Base-by-base conservation (phyloP, 257 asterid species). In the Fraxinus cuspidata region DNA sequence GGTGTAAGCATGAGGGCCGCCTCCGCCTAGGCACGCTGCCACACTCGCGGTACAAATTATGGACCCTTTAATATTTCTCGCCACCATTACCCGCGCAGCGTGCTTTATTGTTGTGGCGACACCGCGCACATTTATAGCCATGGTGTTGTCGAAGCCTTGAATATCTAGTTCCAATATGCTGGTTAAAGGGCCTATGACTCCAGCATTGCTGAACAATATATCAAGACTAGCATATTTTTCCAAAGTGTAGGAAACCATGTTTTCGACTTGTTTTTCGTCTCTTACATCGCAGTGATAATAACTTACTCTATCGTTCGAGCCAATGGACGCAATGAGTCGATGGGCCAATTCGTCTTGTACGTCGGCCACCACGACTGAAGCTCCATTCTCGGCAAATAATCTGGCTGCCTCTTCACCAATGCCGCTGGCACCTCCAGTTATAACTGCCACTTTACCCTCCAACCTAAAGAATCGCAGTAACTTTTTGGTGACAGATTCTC, bases 371-470 rank as follows among this genome's bases (percentile, higher is more conserved):
- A 89, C 90, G 1, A 91, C 91, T 18, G 78, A 72, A 28, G 94
- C 92, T 29, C 97, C 97, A 2, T 91, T 83, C 76, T 88, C 86
- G 0, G 60, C 74, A 70, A 91, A 91, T 34, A 89, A 64, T 67
- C 91, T 63, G 0, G 84, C 89, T 0, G 93, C 65, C 2, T 88
- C 90, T 74, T 82, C 93, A 8, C 96, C 96, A 5, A 91, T 89
- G 83, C 96, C 96, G 81, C 96, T 91, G 40, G 96, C 94, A 34
- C 85, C 96, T 56, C 94, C 96, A 12, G 96, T 91, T 81, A 91
- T 84, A 27, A 91, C 69, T 5, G 96, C 96, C 4, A 91, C 92
- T 72, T 91, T 91, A 1, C 94, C 93, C 65, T 86, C 88, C 90
- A 91, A 80, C 85, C 94, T 66, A 13, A 18, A 76, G 3, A 15